phyloP scores from a whole-genome alignment of 163 green algal genomes.

The Coccomyxa subellipsoidea region DNA sequence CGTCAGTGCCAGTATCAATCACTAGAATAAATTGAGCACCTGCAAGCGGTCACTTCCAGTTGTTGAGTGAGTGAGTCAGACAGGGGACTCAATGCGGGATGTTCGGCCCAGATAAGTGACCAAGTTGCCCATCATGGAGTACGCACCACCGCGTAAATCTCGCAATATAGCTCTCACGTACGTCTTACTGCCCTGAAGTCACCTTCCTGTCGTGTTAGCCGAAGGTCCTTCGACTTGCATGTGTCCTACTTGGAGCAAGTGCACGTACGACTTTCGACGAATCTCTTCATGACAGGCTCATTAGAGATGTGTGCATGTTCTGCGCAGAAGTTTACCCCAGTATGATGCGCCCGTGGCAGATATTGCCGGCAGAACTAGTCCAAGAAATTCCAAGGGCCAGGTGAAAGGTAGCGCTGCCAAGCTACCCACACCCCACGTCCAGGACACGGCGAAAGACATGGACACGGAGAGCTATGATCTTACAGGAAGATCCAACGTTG shows the following conservation, averaged over 20 bases:
- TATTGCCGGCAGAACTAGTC: not conserved
- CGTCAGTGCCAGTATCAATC: too few relatives aligned
- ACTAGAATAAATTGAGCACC: too few relatives aligned
- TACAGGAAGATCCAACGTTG: not conserved
- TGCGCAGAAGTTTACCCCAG: not conserved
- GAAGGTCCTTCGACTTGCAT: too few relatives aligned
- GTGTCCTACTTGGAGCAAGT: too few relatives aligned
- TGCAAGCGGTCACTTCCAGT: too few relatives aligned
- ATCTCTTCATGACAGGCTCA: too few relatives aligned
- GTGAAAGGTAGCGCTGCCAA: not conserved
- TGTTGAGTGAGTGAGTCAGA: not conserved
- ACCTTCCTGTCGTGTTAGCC: too few relatives aligned
- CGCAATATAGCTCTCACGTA: not conserved
- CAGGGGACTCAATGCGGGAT: not conserved
- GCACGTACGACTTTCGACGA: too few relatives aligned
- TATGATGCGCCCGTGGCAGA: not conserved
- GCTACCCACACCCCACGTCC: not conserved
- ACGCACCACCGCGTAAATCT: not conserved
- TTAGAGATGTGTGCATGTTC: too few relatives aligned
- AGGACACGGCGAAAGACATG: not conserved
- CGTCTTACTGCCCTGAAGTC: too few relatives aligned
- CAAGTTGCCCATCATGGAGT: not conserved
- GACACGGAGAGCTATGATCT: not conserved
- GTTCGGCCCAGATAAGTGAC: not conserved
- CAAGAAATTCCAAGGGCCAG: not conserved